A percentile compares a stretch with the other conserved stretches of the same genome.
Conservation (phyloP, 2,329 filamentous ascomycete species). For the Neocatenulostroma microsporum region DNA sequence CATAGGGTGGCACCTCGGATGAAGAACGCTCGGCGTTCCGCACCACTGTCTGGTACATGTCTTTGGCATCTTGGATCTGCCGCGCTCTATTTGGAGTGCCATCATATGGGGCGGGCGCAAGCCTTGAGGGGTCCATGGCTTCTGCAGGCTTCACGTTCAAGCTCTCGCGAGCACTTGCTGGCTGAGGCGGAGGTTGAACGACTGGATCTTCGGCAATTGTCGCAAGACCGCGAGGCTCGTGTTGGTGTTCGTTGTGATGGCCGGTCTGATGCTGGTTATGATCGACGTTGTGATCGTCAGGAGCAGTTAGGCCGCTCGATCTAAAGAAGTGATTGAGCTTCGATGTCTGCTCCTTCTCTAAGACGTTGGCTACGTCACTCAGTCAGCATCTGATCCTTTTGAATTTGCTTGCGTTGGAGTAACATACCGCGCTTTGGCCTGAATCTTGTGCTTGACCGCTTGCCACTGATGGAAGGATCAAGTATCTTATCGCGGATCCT, state of each 20-base stretch:
- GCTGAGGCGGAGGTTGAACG: too few species aligned
- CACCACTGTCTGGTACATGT: conserved; percentile 58
- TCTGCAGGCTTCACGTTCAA: too few species aligned
- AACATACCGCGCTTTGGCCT: conserved; percentile 1
- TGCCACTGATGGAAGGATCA: conserved; percentile 1
- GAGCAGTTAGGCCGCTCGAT: too few species aligned
- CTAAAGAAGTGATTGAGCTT: conserved; percentile 10
- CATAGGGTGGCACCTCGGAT: conserved; percentile 56
- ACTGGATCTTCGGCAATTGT: conserved; percentile 7
- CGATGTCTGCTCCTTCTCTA: conserved; percentile 2
- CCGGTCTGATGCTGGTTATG: too few species aligned
- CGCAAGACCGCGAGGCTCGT: too few species aligned
- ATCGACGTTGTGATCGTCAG: too few species aligned
- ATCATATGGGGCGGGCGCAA: conserved; percentile 17
- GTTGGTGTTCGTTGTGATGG: too few species aligned
- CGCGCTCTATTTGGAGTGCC: conserved; percentile 47
- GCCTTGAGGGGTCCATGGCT: conserved; percentile 24
- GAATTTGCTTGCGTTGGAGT: too few species aligned
- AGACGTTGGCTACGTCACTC: neutral
- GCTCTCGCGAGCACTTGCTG: too few species aligned
- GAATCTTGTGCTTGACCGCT: neutral
- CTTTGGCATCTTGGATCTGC: conserved; percentile 60
- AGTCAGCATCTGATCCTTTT: too few species aligned
- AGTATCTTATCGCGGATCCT: too few species aligned
- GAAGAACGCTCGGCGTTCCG: conserved; percentile 55